Conservation (phyloP, 495 filamentous ascomycete genomes). For the Gamarada debralockiae region DNA sequence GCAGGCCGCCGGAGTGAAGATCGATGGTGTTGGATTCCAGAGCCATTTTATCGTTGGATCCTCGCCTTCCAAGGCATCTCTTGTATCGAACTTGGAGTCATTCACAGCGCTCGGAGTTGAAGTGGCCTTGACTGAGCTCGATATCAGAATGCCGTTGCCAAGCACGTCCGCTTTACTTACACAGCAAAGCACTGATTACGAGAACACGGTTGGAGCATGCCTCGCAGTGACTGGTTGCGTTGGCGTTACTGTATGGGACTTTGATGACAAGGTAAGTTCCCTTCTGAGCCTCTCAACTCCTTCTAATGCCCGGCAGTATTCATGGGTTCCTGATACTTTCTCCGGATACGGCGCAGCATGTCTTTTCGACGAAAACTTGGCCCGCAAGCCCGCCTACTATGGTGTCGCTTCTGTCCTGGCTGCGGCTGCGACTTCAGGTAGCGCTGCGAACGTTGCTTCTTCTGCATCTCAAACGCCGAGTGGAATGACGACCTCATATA, state of each 20-base stretch:
- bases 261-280: constrained; percentile 26
- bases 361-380: constrained; percentile 51
- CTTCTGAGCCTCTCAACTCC: too few relatives aligned
- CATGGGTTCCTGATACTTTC: constrained; percentile 57
- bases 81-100: constrained; percentile 43
- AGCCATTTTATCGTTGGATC: constrained; percentile 55
- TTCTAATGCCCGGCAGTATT: too few relatives aligned
- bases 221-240: constrained; percentile 53
- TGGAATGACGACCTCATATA: too few relatives aligned
- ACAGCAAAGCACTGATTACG: constrained; percentile 57
- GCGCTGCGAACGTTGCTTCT: too few relatives aligned
- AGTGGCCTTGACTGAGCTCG: constrained; percentile 59
- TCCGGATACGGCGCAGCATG: constrained; percentile 48
- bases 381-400: constrained; percentile 54
- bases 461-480: too few relatives aligned
- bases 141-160: constrained; percentile 51
- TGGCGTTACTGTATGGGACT: constrained; percentile 67
- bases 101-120: constrained; percentile 52
- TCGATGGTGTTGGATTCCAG: constrained; percentile 66
- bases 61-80: constrained; percentile 42
- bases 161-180: constrained; percentile 39
- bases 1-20: constrained; percentile 46
- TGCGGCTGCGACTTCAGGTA: too few relatives aligned
- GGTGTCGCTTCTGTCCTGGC: constrained; percentile 32
- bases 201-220: constrained; percentile 51